phyloP scores from a whole-genome alignment of 306 rosid genomes.

The Alnus rubra region DNA sequence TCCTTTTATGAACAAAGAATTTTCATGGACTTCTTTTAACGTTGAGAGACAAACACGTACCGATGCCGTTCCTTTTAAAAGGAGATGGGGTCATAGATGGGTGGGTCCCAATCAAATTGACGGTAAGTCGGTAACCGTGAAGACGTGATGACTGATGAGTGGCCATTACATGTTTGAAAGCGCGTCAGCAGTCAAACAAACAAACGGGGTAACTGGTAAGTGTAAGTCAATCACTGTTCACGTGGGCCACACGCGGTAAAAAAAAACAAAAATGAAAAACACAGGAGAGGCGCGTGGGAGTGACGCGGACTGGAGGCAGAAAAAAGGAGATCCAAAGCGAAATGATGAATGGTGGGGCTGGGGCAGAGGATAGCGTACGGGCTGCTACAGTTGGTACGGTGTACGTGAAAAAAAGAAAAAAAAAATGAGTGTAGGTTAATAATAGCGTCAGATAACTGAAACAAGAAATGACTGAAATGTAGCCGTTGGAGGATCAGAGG shows the following conservation, averaged over 20 bases:
- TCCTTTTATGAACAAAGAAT: too few relatives aligned
- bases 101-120: too few relatives aligned
- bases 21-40: too few relatives aligned
- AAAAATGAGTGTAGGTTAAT: too few relatives aligned
- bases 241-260: conserved; percentile 41
- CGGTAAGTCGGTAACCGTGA: too few relatives aligned
- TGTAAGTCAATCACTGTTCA: conserved; percentile 1
- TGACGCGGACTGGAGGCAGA: neutral
- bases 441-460: neutral
- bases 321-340: conserved; percentile 8
- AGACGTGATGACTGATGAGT: too few relatives aligned
- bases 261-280: neutral
- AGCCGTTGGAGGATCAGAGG: neutral
- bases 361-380: neutral
- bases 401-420: conserved; percentile 18
- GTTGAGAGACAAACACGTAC: too few relatives aligned
- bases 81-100: too few relatives aligned
- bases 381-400: conserved; percentile 27
- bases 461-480: conserved; percentile 9
- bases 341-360: neutral
- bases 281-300: neutral
- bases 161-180: too few relatives aligned
- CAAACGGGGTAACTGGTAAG: neutral
- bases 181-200: neutral
- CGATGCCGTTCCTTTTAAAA: too few relatives aligned